Conservation (phyloP, 805 yeast species). For the Kodamaea sagamina region DNA sequence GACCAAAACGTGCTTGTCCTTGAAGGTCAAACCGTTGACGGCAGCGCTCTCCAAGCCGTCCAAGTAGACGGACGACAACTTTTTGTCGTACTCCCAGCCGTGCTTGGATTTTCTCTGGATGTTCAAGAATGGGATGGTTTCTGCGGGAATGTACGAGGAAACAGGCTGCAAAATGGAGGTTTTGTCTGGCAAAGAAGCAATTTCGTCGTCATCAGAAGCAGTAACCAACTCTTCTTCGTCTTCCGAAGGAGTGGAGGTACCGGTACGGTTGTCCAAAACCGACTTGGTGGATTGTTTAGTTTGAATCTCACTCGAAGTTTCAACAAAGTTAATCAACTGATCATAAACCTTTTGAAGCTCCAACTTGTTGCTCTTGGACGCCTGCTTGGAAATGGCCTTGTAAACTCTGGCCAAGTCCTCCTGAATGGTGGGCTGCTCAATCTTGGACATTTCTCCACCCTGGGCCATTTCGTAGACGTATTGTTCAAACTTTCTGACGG, state of each 20-base stretch:
- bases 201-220: constrained; percentile 71
- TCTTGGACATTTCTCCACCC: constrained; percentile 83
- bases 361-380: constrained; percentile 60
- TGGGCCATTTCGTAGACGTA: constrained; percentile 95
- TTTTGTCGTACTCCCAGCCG: constrained; percentile 87
- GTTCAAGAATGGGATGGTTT: constrained; percentile 93
- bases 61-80: constrained; percentile 73
- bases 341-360: constrained; percentile 74
- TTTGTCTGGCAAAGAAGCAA: constrained; percentile 77
- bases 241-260: constrained; percentile 43
- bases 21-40: constrained; percentile 87
- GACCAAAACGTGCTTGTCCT: constrained; percentile 82
- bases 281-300: constrained; percentile 61
- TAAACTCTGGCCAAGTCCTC: constrained; percentile 84
- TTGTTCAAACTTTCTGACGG: constrained; percentile 92
- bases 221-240: constrained; percentile 44
- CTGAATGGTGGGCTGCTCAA: constrained; percentile 71
- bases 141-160: constrained; percentile 70
- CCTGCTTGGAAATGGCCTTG: constrained; percentile 75
- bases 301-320: constrained; percentile 68
- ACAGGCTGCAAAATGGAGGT: constrained; percentile 72
- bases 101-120: constrained; percentile 72
- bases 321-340: constrained; percentile 68
- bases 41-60: constrained; percentile 94
- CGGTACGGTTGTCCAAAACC: constrained; percentile 43